Conservation (phyloP, 192 early-diverging fungal species). For the Coemansia sp. region DNA sequence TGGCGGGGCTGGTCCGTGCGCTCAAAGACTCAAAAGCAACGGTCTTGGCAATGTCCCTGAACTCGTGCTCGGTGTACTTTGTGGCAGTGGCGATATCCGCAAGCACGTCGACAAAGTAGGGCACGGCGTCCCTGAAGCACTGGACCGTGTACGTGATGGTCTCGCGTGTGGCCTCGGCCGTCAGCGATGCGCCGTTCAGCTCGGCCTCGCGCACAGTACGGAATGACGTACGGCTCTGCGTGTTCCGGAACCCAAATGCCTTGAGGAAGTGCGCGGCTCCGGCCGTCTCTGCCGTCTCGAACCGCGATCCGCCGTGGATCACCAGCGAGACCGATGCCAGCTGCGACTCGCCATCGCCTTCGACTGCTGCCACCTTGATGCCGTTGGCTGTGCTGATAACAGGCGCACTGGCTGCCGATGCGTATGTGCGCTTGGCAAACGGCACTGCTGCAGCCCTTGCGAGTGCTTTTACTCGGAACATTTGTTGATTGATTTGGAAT, state of each 20-base stretch:
- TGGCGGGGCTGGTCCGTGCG: slow-evolving; percentile 64
- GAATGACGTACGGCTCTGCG: slow-evolving; percentile 76
- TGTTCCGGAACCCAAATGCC: slow-evolving; percentile 87
- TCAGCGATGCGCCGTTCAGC: slow-evolving; percentile 83
- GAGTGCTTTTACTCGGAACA: slow-evolving; percentile 26
- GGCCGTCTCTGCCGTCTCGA: slow-evolving; percentile 70
- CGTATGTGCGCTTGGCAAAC: slow-evolving; percentile 39
- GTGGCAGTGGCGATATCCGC: slow-evolving; percentile 75
- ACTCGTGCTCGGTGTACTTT: slow-evolving; percentile 84
- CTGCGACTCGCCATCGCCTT: slow-evolving; percentile 46
- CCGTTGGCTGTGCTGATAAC: slow-evolving; percentile 42
- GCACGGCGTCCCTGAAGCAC: slow-evolving; percentile 85
- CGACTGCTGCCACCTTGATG: slow-evolving; percentile 40
- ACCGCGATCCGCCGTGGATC: slow-evolving; percentile 83
- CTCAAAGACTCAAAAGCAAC: slow-evolving; percentile 67
- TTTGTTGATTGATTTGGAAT: slow-evolving; percentile 6
- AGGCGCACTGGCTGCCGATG: slow-evolving; percentile 26
- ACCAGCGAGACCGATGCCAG: slow-evolving; percentile 80
- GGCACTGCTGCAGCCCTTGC: too few relatives aligned
- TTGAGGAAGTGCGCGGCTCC: slow-evolving; percentile 91
- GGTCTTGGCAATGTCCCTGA: slow-evolving; percentile 64
- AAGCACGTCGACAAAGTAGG: slow-evolving; percentile 82
- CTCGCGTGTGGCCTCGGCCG: slow-evolving; percentile 80
- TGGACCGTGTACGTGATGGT: slow-evolving; percentile 81
- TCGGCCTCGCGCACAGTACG: slow-evolving; percentile 89